Base-by-base conservation (phyloP, 257 asterid genomes). In the Pogostemon cablin region DNA sequence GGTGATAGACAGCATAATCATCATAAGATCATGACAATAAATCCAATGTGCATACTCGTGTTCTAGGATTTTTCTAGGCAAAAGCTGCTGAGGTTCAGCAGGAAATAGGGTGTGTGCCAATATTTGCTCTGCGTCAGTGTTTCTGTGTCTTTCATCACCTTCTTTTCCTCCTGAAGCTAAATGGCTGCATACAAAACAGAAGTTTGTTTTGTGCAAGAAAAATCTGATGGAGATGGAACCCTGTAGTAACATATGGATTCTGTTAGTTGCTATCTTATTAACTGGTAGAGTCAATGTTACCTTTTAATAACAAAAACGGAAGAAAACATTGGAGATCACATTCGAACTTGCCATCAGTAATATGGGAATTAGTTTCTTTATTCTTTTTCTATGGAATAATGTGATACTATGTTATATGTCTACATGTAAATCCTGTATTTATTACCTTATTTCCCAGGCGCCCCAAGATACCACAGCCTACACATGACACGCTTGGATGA, bases 201-300 rank as follows among this genome's bases (percentile, higher is more conserved):
- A 82, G 79, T 86, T 84, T 73, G 90, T 86, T 67, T 74, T 80
- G n/a, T 83, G 80, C 78, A 84, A 52, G 76, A 77, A 69, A 71
- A 86, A 84, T 75, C 92, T 82, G 74, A 80, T 76, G 65, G 88
- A 86, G 78, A 84, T 88, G 64, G 92, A 81, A 65, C 90, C 90
- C 92, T 86, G 86, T 67, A 52, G 65, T 59, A 60, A 70, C 66
- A 34, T 63, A 41, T 68, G 58, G 71, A 57, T 80, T 55, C 6
- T 42, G 65, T 79, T 65, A 75, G 86, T 58, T 53, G 9, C 62
- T 68, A 66, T 15, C 62, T 71, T 41, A 12, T 64, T 42, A 43
- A 8, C 65, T 69, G 37, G 49, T 72, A 8, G 17, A 67, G 42
- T 61, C 61, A 8, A 35, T 37, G 59, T 47, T 15, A 39, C 48